Percentiles rank a stretch among this genome's conserved stretches.
phyloP scores from a whole-genome alignment of 306 rosid species.

The Rosa persica region DNA sequence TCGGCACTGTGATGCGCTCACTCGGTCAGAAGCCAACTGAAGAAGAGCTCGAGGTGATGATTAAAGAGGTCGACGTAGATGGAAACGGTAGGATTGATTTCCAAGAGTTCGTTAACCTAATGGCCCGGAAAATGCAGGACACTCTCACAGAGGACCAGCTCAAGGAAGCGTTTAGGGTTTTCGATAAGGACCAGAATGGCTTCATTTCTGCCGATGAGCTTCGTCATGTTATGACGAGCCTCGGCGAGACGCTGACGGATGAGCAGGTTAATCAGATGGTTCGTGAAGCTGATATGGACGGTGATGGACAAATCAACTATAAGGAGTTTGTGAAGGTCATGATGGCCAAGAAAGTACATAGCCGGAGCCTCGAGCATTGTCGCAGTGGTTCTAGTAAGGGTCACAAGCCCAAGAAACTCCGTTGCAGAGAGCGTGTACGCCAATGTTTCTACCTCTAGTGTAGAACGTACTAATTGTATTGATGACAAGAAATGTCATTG shows the following conservation, averaged over 20 bases:
- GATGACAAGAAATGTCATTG: background rate
- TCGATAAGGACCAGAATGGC: constrained; percentile 68
- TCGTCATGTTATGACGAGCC: constrained; percentile 65
- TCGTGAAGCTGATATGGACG: constrained; percentile 31
- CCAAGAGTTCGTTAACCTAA: background rate
- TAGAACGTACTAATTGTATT: background rate
- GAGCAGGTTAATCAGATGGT: constrained; percentile 5
- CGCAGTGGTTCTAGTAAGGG: background rate
- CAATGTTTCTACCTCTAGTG: background rate
- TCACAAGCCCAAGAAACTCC: background rate
- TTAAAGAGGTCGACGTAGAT: background rate
- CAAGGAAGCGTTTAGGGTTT: constrained; percentile 59
- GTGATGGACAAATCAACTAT: constrained; percentile 62
- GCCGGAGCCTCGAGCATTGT: background rate
- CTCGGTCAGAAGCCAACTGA: background rate
- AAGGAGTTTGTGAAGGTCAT: constrained; percentile 66
- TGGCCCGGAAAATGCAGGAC: constrained; percentile 32
- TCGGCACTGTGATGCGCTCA: background rate
- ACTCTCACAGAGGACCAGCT: constrained; percentile 63
- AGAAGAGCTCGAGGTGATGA: background rate
- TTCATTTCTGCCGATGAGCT: constrained; percentile 69
- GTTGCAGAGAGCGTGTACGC: background rate
- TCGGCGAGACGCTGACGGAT: constrained; percentile 64
- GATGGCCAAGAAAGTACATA: constrained; percentile 46
- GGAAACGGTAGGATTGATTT: background rate